These are phyloP conservation scores for Scenedesmus sp. DNA, from an alignment of 163 green algal species.

Conservation along the genomic window DNA sequence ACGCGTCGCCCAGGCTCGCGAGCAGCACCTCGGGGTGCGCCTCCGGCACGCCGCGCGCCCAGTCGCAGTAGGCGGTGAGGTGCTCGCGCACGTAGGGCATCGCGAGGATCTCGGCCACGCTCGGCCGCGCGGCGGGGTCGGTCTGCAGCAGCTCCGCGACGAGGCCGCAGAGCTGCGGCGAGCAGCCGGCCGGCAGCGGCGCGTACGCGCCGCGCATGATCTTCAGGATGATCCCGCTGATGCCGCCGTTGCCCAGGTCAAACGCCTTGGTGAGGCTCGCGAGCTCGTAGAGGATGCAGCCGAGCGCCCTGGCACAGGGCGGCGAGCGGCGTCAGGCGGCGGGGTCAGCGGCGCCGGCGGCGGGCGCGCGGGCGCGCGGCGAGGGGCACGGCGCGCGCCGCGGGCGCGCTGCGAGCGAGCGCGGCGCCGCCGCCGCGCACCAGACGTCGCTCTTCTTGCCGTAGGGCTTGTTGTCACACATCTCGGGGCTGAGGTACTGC, in stretches of 20 bases:
- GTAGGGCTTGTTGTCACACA: conserved; percentile 85
- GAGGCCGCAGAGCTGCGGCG: conserved; percentile 46
- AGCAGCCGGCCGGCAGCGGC: conserved; percentile 50
- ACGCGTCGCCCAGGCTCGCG: conserved; percentile 12
- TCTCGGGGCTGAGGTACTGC: conserved; percentile 78
- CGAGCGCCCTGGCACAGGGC: too few species aligned
- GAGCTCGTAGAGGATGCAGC: conserved; percentile 72
- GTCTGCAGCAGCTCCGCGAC: conserved; percentile 31
- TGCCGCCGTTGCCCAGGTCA: conserved; percentile 46
- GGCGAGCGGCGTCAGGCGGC: too few species aligned
- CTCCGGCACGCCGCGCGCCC: conserved; percentile 21
- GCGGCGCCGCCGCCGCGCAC: too few species aligned
- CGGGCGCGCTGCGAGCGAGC: too few species aligned
- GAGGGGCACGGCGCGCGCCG: too few species aligned
- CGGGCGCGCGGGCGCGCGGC: too few species aligned
- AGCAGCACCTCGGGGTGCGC: conserved; percentile 34
- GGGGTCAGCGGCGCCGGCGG: too few species aligned
- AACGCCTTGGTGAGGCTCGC: conserved; percentile 64
- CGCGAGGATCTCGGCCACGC: conserved; percentile 16
- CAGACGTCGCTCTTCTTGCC: conserved; percentile 72
- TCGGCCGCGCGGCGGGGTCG: conserved; percentile 14
- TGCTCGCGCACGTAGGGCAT: conserved; percentile 37
- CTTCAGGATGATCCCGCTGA: conserved; percentile 60
- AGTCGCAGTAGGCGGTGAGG: conserved; percentile 24
- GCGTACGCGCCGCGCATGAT: conserved; percentile 55